Evolutionary conservation across 805 yeast species (phyloP).

Genomic region (Spathaspora hagerdaliae): DNA sequence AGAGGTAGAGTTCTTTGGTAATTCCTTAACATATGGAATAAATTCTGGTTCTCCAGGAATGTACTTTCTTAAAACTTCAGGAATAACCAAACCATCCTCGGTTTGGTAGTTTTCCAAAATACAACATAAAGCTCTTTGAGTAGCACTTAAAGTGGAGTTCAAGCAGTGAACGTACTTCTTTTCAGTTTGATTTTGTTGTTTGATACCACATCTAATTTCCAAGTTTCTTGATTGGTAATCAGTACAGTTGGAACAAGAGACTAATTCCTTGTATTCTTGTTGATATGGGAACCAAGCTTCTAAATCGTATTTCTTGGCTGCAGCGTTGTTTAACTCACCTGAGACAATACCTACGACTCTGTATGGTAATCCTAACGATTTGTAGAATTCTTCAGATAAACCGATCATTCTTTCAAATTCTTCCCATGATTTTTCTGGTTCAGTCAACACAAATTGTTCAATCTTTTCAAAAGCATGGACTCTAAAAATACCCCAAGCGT

Average conservation of each 20-base stretch:
- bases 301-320: conserved; percentile 97
- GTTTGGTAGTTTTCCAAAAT: conserved; percentile 96
- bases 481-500: conserved; percentile 99
- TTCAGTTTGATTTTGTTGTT: conserved; percentile 89
- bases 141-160: conserved; percentile 95
- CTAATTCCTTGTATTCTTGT: conserved; percentile 96
- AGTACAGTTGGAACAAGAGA: conserved; percentile 98
- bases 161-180: conserved; percentile 98
- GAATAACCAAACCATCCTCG: conserved; percentile 88
- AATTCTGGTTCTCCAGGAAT: conserved; percentile 99
- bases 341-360: conserved; percentile 97
- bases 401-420: conserved; percentile 96
- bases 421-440: conserved; percentile 97
- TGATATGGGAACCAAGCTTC: conserved; percentile 99
- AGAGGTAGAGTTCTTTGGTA: conserved; percentile 92
- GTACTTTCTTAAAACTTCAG: conserved; percentile 92
- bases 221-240: conserved; percentile 98
- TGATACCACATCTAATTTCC: conserved; percentile 98
- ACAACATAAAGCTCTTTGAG: conserved; percentile 98
- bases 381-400: conserved; percentile 86
- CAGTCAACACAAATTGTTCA: conserved; percentile 93
- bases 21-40: conserved; percentile 82
- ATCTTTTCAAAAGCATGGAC: conserved; percentile 98
- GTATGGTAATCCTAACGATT: conserved; percentile 89
- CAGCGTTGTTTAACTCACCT: conserved; percentile 98